Conservation (phyloP, 1,139 yeast genomes). For the Candida dubliniensis region DNA sequence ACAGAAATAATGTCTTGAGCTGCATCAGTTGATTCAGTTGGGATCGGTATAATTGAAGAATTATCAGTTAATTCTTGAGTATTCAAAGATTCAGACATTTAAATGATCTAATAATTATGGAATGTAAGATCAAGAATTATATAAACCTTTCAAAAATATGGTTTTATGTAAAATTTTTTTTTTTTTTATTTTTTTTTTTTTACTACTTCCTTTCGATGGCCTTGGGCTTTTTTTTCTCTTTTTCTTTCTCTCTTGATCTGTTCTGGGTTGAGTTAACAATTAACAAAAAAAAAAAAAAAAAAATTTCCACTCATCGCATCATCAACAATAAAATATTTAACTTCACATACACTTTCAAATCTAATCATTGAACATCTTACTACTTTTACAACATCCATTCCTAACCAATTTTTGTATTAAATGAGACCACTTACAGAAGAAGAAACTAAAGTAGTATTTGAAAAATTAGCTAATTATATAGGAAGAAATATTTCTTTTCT, state of each 20-base stretch:
- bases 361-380: too few species aligned
- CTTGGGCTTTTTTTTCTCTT: too few species aligned
- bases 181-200: not conserved
- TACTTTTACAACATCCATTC: not conserved
- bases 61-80: not conserved
- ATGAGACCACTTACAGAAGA: conserved; percentile 98
- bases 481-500: conserved; percentile 90
- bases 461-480: conserved; percentile 91
- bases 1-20: not conserved
- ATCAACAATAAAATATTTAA: not conserved
- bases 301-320: conserved; percentile 5
- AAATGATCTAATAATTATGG: too few species aligned
- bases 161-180: too few species aligned
- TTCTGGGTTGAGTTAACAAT: too few species aligned
- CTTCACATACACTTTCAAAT: too few species aligned
- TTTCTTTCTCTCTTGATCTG: conserved; percentile 1
- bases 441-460: conserved; percentile 94
- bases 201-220: too few species aligned
- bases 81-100: too few species aligned
- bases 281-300: conserved; percentile 7
- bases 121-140: too few species aligned
- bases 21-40: not conserved
- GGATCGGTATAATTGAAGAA: not conserved
- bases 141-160: too few species aligned
- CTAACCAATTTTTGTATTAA: too few species aligned